Evolutionary conservation across 2,329 filamentous ascomycete species (phyloP).

Genomic region (Fusarium luffae): DNA sequence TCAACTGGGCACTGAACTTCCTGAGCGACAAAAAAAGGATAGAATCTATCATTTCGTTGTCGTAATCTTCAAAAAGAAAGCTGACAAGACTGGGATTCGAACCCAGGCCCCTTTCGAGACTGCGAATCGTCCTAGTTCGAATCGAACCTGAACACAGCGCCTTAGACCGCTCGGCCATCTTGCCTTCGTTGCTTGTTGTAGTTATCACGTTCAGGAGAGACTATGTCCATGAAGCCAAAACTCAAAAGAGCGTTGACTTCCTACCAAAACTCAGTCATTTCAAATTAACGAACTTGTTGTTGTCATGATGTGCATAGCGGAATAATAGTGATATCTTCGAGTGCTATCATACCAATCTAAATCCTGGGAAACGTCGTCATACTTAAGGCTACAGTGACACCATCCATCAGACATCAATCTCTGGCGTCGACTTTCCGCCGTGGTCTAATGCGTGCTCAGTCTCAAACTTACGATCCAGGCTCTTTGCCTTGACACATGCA

Average conservation of each 20-base stretch:
- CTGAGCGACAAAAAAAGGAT: neutral
- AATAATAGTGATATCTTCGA: neutral
- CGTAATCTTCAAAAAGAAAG: neutral
- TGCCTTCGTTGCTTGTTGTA: slow-evolving; percentile 14
- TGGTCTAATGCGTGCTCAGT: slow-evolving; percentile 33
- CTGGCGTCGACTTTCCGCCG: neutral
- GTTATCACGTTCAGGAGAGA: neutral
- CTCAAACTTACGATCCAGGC: slow-evolving; percentile 40
- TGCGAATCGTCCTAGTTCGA: slow-evolving; percentile 35
- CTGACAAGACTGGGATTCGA: slow-evolving; percentile 40
- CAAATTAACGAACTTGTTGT: neutral
- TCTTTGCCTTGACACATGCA: slow-evolving; percentile 33
- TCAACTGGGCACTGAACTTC: neutral
- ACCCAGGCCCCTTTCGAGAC: slow-evolving; percentile 41
- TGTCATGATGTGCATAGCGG: neutral
- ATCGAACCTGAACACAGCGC: slow-evolving; percentile 41
- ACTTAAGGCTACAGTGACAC: neutral
- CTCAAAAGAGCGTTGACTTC: neutral
- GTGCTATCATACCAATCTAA: neutral
- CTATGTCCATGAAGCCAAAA: neutral
- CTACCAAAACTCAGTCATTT: neutral
- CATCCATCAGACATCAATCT: slow-evolving; percentile 18
- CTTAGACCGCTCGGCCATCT: slow-evolving; percentile 40
- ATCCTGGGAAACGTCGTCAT: neutral
- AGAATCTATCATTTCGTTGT: accelerated